phyloP scores from a whole-genome alignment of 345 rosid species.

The Citrus mangshanensis region DNA sequence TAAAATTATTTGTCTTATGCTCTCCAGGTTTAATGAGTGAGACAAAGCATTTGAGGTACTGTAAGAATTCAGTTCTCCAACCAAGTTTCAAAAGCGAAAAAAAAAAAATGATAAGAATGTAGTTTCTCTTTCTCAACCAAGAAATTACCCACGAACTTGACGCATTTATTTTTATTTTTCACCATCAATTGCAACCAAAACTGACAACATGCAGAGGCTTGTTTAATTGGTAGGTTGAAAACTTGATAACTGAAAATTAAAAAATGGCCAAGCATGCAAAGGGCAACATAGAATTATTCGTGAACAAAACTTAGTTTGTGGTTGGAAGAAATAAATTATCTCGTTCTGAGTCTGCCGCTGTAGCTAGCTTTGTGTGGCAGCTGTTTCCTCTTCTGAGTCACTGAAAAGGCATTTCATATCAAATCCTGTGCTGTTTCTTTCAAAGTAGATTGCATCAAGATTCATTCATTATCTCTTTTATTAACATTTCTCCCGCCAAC shows the following conservation, averaged over 20 bases:
- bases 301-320: background rate
- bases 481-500: background rate
- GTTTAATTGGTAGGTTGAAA: background rate
- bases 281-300: background rate
- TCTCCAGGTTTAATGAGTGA: background rate
- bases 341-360: background rate
- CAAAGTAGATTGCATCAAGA: conserved; percentile 21
- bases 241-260: background rate
- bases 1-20: background rate
- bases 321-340: background rate
- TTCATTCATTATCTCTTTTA: background rate
- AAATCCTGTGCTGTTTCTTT: conserved; percentile 10
- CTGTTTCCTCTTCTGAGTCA: background rate
- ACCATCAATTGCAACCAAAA: too few species aligned
- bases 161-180: background rate
- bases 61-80: background rate
- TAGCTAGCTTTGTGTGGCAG: background rate
- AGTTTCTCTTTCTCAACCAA: too few species aligned
- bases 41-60: conserved; percentile 13
- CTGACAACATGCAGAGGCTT: background rate
- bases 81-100: background rate
- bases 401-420: conserved; percentile 13
- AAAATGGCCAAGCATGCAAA: background rate
- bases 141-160: background rate
- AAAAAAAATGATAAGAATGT: too few species aligned